Percentiles rank a stretch among this genome's conserved stretches.
phyloP scores from a whole-genome alignment of 2,329 filamentous ascomycete species.

The Aspergillus tanneri region DNA sequence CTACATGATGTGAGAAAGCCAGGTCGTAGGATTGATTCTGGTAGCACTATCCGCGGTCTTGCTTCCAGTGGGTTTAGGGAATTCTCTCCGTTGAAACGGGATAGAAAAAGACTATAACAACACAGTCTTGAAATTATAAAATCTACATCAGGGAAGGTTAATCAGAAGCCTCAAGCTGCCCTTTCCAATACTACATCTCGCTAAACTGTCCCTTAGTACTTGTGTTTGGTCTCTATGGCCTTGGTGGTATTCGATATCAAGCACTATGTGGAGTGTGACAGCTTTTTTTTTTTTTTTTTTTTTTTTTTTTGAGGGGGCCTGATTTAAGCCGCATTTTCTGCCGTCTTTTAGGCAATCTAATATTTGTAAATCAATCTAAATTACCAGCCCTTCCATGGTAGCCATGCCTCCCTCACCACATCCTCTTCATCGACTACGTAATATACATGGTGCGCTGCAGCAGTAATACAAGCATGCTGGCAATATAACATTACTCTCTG shows the following conservation, averaged over 20 bases:
- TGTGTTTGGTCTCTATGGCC: no score
- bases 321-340: no score
- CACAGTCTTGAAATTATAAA: no score
- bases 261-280: no score
- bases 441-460: constrained; percentile 69
- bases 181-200: no score
- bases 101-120: constrained; percentile 50
- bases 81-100: constrained; percentile 73
- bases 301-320: no score
- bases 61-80: constrained; percentile 53
- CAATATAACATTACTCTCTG: constrained; percentile 71
- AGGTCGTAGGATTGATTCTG: constrained; percentile 25
- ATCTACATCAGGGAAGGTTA: no score
- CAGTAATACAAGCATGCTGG: constrained; percentile 77
- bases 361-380: not conserved
- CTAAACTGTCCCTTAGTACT: no score
- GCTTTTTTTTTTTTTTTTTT: no score
- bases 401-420: constrained; percentile 27
- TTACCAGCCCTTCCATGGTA: constrained; percentile 30
- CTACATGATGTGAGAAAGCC: constrained; percentile 23
- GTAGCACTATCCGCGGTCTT: constrained; percentile 30
- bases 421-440: constrained; percentile 61
- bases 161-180: no score
- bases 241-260: no score
- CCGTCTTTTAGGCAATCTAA: no score